A percentile compares a stretch with the other conserved stretches of the same genome.
These are phyloP conservation scores for Boletales sp. DNA, from an alignment of 768 basidiomycete species.

Conservation along the genomic window DNA sequence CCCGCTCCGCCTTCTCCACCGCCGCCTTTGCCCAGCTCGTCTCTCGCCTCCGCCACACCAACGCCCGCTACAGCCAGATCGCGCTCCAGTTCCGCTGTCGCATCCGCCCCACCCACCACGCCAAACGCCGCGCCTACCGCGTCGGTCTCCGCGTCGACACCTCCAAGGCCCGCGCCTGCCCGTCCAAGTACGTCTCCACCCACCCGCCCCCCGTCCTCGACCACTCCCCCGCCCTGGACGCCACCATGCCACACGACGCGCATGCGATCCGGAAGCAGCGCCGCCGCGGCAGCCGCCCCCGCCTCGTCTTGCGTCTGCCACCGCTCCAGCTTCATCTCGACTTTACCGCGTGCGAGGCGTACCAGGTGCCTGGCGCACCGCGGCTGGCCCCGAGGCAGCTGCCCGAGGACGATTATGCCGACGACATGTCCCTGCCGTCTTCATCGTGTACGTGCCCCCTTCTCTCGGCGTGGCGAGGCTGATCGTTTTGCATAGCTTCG, in stretches of 20 bases:
- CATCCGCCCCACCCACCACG: slow-evolving; percentile 40
- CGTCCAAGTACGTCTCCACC: slow-evolving; percentile 35
- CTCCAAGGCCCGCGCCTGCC: slow-evolving; percentile 38
- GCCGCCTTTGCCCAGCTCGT: slow-evolving; percentile 36
- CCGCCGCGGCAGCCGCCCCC: not conserved
- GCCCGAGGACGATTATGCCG: slow-evolving; percentile 22
- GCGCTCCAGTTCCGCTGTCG: slow-evolving; percentile 38
- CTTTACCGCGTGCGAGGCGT: not conserved
- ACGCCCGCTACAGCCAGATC: slow-evolving; percentile 38
- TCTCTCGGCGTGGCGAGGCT: too few relatives aligned
- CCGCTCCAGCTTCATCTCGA: slow-evolving; percentile 7
- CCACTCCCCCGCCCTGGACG: slow-evolving; percentile 23
- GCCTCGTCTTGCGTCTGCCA: slow-evolving; percentile 9
- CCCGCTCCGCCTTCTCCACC: slow-evolving; percentile 27
- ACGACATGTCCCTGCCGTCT: too few relatives aligned
- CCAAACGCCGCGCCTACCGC: slow-evolving; percentile 42
- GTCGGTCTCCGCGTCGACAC: slow-evolving; percentile 45
- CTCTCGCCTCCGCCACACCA: slow-evolving; percentile 41
- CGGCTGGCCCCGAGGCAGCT: slow-evolving; percentile 20
- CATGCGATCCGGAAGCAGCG: slow-evolving; percentile 9
- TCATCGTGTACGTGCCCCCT: too few relatives aligned
- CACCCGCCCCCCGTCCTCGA: slow-evolving; percentile 13
- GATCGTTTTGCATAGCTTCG: slow-evolving; percentile 2
- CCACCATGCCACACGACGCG: not conserved
- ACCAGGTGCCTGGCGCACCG: slow-evolving; percentile 22